Evolutionary conservation across 2,329 filamentous ascomycete genomes (phyloP).

Genomic region (Trichoderma atrobrunneum): DNA sequence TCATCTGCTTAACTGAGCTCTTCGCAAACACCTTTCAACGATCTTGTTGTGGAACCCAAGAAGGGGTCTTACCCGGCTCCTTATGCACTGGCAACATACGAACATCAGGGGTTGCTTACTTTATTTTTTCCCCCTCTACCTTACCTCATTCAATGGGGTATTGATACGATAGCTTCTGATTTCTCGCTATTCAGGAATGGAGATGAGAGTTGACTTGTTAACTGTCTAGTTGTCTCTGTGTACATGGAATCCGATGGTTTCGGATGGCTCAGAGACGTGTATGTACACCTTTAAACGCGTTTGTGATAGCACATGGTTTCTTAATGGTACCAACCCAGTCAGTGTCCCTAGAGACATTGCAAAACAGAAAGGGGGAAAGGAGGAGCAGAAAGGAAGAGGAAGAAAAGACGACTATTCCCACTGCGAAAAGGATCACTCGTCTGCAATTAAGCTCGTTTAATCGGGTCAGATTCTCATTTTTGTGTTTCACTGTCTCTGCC

Average conservation of each 20-base stretch:
- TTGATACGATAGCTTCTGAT: slow-evolving; percentile 1
- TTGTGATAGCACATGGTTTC: slow-evolving; percentile 2
- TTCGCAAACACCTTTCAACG: not conserved
- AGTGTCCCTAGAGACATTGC: not conserved
- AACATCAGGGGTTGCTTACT: not conserved
- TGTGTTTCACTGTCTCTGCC: not conserved
- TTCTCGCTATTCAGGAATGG: not conserved
- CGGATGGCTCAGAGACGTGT: slow-evolving; percentile 17
- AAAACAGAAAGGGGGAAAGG: not conserved
- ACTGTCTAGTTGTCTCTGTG: slow-evolving; percentile 9
- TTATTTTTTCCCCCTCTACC: not conserved
- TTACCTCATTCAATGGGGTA: not conserved
- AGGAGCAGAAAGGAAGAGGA: not conserved
- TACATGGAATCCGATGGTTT: slow-evolving; percentile 19
- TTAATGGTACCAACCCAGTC: not conserved
- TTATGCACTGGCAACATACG: not conserved
- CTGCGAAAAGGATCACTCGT: not conserved
- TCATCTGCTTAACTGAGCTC: slow-evolving; percentile 8
- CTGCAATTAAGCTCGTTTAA: not conserved
- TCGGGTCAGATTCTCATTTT: not conserved
- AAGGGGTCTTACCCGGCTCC: not conserved
- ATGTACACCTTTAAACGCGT: slow-evolving; percentile 27
- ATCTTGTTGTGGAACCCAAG: not conserved
- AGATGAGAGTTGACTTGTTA: not conserved
- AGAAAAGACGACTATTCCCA: not conserved